Evolutionary conservation across 306 rosid genomes (phyloP).

Genomic region (Crotalaria pallida): DNA sequence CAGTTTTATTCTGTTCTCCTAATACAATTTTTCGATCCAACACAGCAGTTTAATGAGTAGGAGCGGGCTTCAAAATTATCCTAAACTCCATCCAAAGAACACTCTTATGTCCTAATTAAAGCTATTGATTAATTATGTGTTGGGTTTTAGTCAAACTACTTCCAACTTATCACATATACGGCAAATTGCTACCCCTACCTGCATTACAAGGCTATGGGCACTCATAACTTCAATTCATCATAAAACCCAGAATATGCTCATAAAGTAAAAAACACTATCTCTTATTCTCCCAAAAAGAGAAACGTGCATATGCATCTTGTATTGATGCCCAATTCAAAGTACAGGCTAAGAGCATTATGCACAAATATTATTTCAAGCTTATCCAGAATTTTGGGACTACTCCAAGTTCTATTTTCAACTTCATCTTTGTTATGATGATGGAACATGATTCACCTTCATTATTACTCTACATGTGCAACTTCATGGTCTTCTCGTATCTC

Average conservation of each 20-base stretch:
- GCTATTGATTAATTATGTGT: too few relatives aligned
- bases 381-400: conserved; percentile 4
- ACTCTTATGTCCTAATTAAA: too few relatives aligned
- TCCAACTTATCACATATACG: too few relatives aligned
- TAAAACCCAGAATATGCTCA: not conserved
- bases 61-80: too few relatives aligned
- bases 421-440: conserved; percentile 1
- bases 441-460: conserved; percentile 24
- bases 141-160: too few relatives aligned
- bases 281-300: conserved; percentile 1
- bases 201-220: not conserved
- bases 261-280: not conserved
- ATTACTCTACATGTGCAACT: conserved; percentile 21
- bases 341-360: not conserved
- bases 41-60: too few relatives aligned
- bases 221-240: too few relatives aligned
- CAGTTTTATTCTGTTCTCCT: too few relatives aligned
- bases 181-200: too few relatives aligned
- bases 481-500: conserved; percentile 58
- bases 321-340: not conserved
- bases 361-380: conserved; percentile 9
- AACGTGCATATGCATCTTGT: conserved; percentile 1
- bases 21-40: too few relatives aligned
- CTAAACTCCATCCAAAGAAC: too few relatives aligned
- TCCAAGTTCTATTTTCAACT: not conserved